Conservation (phyloP, 352 stramenopile species). For the Globisporangium orthogonon region DNA sequence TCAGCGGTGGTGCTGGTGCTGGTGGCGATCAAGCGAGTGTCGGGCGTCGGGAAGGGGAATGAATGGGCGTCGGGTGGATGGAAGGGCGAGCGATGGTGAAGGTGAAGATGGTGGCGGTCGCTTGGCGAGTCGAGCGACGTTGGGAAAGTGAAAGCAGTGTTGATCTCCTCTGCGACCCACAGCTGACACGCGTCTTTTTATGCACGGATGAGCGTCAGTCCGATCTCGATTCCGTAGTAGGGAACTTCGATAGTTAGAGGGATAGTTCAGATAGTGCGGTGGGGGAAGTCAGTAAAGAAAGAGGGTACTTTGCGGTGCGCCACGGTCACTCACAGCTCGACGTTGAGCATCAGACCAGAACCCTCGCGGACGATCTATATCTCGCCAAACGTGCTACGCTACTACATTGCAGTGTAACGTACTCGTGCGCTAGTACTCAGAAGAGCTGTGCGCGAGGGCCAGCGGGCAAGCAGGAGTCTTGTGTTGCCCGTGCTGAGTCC, state of each 20-base stretch:
- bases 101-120: neutral
- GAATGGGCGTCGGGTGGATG: neutral
- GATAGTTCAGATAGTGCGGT: neutral
- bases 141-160: neutral
- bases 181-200: neutral
- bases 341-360: no score
- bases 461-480: neutral
- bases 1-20: neutral
- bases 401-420: no score
- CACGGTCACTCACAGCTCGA: no score
- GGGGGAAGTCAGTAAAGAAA: neutral
- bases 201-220: neutral
- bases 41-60: neutral
- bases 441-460: no score
- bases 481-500: neutral
- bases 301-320: neutral
- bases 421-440: no score
- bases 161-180: no score
- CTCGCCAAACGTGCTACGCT: no score
- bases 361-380: no score
- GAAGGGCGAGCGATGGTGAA: neutral
- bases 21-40: neutral
- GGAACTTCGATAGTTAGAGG: neutral
- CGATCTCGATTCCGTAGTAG: neutral
- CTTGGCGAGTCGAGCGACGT: no score